These are phyloP conservation scores for Metarhizium brunneum DNA, from an alignment of 2,329 filamentous ascomycete genomes.

Conservation along the genomic window DNA sequence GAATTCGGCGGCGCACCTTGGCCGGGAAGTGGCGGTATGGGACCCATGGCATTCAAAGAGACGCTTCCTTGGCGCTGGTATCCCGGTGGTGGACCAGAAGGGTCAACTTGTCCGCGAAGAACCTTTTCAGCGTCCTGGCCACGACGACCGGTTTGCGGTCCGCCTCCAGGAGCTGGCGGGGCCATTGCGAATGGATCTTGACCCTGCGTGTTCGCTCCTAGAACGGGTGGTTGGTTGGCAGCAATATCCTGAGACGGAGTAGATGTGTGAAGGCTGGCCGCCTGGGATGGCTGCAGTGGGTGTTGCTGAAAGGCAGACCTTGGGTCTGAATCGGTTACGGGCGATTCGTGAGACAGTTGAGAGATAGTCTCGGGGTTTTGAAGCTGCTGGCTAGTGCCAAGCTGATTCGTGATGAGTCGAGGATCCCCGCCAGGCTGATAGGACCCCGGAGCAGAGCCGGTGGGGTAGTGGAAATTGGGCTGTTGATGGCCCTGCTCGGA, in stretches of 20 bases:
- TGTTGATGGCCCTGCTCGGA: constrained; percentile 18
- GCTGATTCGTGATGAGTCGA: constrained; percentile 25
- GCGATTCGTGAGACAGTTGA: constrained; percentile 54
- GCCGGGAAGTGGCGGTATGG: constrained; percentile 30
- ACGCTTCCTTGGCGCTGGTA: constrained; percentile 45
- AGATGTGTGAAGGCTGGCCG: constrained; percentile 28
- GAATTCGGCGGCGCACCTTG: constrained; percentile 19
- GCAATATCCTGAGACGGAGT: constrained; percentile 24
- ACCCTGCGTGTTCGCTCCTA: constrained; percentile 4
- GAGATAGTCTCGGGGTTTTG: constrained; percentile 51
- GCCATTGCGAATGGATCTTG: constrained; percentile 35
- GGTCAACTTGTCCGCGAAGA: constrained; percentile 32
- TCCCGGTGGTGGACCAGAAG: constrained; percentile 37
- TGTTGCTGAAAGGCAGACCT: constrained; percentile 32
- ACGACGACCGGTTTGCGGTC: constrained; percentile 33
- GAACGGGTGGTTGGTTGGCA: not conserved
- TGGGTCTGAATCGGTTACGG: constrained; percentile 39
- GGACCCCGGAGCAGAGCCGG: constrained; percentile 9
- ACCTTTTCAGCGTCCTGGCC: constrained; percentile 40
- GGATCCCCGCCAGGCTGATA: constrained; percentile 28
- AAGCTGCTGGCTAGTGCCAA: constrained; percentile 22
- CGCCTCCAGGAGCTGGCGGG: constrained; percentile 30
- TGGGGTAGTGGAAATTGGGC: constrained; percentile 9
- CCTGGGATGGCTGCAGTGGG: constrained; percentile 32
- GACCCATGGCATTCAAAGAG: constrained; percentile 32